Percentiles rank a stretch among this genome's conserved stretches.
These are phyloP conservation scores for Striga asiatica DNA, from an alignment of 257 asterid genomes.

Conservation along the genomic window DNA sequence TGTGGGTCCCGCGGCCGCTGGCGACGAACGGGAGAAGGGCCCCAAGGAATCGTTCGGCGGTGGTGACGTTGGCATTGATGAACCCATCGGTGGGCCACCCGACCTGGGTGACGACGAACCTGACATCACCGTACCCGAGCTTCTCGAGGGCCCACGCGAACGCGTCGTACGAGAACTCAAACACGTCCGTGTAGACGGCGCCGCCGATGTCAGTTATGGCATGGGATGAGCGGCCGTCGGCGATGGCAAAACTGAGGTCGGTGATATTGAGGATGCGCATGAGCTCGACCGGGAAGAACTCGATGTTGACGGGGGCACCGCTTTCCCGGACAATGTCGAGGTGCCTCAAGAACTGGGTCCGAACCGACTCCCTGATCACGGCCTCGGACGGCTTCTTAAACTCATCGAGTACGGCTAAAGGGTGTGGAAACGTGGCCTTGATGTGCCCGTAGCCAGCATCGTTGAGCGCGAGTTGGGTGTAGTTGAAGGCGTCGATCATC, in stretches of 20 bases:
- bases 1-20: no score
- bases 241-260: slow-evolving; percentile 16
- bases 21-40: no score
- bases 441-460: slow-evolving; percentile 6
- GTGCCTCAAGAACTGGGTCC: no score
- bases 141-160: slow-evolving; percentile 27
- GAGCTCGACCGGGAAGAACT: slow-evolving; percentile 18
- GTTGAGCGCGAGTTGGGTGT: slow-evolving; percentile 13
- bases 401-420: background rate
- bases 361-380: slow-evolving; percentile 22
- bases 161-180: slow-evolving; percentile 26
- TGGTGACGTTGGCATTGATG: no score
- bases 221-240: slow-evolving; percentile 2
- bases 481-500: no score
- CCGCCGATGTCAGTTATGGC: slow-evolving; percentile 11
- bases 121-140: background rate
- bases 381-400: slow-evolving; percentile 28
- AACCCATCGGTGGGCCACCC: slow-evolving; percentile 57
- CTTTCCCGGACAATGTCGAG: no score
- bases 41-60: no score
- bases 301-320: slow-evolving; percentile 10
- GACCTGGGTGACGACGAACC: slow-evolving; percentile 10
- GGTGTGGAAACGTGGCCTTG: slow-evolving; percentile 1
- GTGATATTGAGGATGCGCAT: slow-evolving; percentile 2
- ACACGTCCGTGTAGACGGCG: slow-evolving; percentile 20